Evolutionary conservation across 2,329 filamentous ascomycete species (phyloP).

Genomic region (Juglanconis juglandina): DNA sequence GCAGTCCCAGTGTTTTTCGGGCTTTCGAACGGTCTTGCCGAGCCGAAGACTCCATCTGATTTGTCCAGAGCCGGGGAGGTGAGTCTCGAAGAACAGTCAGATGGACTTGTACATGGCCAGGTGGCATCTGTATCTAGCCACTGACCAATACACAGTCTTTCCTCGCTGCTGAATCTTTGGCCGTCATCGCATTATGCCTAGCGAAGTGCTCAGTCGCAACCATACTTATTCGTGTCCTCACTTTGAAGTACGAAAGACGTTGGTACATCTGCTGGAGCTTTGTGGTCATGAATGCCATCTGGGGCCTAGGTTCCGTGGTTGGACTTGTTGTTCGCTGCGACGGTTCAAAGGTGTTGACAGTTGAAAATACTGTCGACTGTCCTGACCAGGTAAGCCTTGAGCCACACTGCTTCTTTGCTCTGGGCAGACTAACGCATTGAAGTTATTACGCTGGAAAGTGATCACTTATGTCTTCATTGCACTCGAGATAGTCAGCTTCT

Average conservation of each 20-base stretch:
- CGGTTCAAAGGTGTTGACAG: background rate
- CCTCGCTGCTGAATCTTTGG: conserved; percentile 11
- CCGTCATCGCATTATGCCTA: conserved; percentile 13
- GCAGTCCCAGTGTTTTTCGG: background rate
- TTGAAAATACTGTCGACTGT: background rate
- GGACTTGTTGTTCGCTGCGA: background rate
- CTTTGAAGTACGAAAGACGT: conserved; percentile 14
- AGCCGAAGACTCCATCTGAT: background rate
- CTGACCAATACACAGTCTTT: background rate
- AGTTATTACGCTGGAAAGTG: too few relatives aligned
- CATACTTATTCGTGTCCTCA: conserved; percentile 19
- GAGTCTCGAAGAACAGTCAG: too few relatives aligned
- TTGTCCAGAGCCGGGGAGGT: too few relatives aligned
- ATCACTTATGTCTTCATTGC: too few relatives aligned
- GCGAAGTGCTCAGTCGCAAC: conserved; percentile 21
- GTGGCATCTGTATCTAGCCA: too few relatives aligned
- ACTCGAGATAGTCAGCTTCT: too few relatives aligned
- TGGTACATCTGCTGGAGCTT: conserved; percentile 13
- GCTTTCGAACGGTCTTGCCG: background rate
- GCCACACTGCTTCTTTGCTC: too few relatives aligned
- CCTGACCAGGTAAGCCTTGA: background rate
- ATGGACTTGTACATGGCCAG: too few relatives aligned
- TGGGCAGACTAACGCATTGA: too few relatives aligned
- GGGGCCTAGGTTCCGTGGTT: conserved; percentile 15
- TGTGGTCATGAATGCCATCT: conserved; percentile 10